A percentile compares a stretch with the other conserved stretches of the same genome.
Conservation (phyloP, 352 stramenopile species). For the Blastocystis sp. region DNA sequence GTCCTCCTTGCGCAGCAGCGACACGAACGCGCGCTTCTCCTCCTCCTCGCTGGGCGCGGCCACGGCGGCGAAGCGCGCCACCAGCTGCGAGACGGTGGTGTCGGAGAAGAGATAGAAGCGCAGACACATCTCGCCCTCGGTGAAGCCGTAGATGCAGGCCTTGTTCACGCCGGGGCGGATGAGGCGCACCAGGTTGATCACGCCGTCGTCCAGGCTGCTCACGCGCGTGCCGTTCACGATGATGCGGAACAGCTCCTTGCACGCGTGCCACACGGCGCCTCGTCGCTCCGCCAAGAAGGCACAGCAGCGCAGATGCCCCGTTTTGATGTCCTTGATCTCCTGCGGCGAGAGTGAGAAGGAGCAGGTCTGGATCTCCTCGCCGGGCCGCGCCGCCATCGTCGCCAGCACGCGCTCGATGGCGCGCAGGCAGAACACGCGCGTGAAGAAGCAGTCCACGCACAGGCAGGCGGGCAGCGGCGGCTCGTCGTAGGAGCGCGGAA, state of each 20-base stretch:
- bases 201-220: background rate
- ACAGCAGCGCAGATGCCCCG: background rate
- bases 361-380: background rate
- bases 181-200: background rate
- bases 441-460: constrained; percentile 36
- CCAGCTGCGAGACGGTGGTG: background rate
- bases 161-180: background rate
- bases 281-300: background rate
- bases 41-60: background rate
- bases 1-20: background rate
- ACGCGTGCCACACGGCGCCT: background rate
- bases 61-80: background rate
- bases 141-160: background rate
- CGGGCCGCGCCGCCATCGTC: background rate
- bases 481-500: background rate
- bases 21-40: background rate
- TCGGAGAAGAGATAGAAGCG: background rate
- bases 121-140: background rate
- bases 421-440: background rate
- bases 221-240: constrained; percentile 11
- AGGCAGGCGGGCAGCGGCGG: background rate
- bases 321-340: background rate
- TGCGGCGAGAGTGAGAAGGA: background rate
- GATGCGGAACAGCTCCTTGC: background rate
- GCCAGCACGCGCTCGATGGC: background rate